These are phyloP conservation scores for Phanerochaete carnosa DNA, from an alignment of 768 basidiomycete genomes.

Conservation along the genomic window DNA sequence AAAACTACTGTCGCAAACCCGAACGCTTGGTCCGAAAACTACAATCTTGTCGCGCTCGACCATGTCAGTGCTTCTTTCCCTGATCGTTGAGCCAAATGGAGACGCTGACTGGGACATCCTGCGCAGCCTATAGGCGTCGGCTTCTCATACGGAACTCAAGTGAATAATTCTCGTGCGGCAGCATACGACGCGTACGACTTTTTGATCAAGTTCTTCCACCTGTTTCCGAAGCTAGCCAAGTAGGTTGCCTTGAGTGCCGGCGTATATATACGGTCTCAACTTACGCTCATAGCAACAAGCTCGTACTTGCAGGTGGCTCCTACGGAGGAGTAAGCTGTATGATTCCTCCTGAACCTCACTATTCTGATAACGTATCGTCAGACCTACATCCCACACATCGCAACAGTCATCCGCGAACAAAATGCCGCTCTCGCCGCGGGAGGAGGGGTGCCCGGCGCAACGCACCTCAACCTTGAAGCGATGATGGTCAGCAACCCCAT, in stretches of 20 bases:
- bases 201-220: conserved; percentile 30
- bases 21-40: conserved; percentile 19
- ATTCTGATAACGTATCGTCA: background rate
- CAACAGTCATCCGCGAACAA: conserved; percentile 31
- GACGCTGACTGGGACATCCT: background rate
- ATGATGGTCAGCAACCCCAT: conserved; percentile 30
- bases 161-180: conserved; percentile 30
- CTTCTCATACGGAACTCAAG: conserved; percentile 31
- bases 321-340: conserved; percentile 27
- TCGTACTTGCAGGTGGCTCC: conserved; percentile 30
- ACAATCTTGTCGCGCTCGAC: conserved; percentile 13
- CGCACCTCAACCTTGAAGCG: conserved; percentile 30
- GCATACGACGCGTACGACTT: conserved; percentile 35
- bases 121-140: conserved; percentile 31
- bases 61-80: conserved; percentile 13
- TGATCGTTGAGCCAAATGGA: background rate
- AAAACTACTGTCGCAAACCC: conserved; percentile 21
- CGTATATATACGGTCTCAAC: background rate
- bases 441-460: conserved; percentile 17
- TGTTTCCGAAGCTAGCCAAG: conserved; percentile 22
- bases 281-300: conserved; percentile 6
- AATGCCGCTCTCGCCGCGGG: conserved; percentile 23
- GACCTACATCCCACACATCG: conserved; percentile 20
- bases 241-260: background rate
- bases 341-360: too few relatives aligned